Conservation (phyloP, 306 rosid species). For the Vicia sativa region DNA sequence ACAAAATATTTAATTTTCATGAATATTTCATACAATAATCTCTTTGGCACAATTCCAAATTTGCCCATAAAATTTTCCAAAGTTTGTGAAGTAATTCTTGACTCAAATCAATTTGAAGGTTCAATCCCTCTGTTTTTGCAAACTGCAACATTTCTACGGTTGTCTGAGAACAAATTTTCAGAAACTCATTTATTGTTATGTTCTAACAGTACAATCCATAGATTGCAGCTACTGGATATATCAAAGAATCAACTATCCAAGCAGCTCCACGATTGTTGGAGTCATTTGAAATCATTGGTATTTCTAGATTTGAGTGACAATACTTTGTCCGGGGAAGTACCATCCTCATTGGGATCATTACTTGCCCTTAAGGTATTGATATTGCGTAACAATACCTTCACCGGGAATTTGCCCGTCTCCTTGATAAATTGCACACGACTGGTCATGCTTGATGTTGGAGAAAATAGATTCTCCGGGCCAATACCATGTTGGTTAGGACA, state of each 20-base stretch:
- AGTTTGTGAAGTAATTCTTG: too few species aligned
- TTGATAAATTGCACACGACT: background rate
- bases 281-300: too few species aligned
- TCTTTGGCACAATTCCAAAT: too few species aligned
- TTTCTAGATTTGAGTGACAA: slow-evolving; percentile 28
- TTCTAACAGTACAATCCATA: background rate
- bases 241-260: background rate
- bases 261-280: slow-evolving; percentile 21
- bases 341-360: slow-evolving; percentile 11
- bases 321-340: background rate
- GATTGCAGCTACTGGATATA: background rate
- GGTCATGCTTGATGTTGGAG: background rate
- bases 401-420: background rate
- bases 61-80: too few species aligned
- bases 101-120: too few species aligned
- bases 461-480: background rate
- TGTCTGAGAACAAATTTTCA: background rate
- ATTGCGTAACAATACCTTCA: slow-evolving; percentile 4
- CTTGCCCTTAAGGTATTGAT: background rate
- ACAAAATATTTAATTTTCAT: too few species aligned
- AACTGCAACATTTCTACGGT: background rate
- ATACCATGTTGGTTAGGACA: slow-evolving; percentile 34
- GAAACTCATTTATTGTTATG: background rate
- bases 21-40: too few species aligned
- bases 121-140: background rate